Conservation (phyloP, 208 protist species). For the Phytomonas francai region DNA sequence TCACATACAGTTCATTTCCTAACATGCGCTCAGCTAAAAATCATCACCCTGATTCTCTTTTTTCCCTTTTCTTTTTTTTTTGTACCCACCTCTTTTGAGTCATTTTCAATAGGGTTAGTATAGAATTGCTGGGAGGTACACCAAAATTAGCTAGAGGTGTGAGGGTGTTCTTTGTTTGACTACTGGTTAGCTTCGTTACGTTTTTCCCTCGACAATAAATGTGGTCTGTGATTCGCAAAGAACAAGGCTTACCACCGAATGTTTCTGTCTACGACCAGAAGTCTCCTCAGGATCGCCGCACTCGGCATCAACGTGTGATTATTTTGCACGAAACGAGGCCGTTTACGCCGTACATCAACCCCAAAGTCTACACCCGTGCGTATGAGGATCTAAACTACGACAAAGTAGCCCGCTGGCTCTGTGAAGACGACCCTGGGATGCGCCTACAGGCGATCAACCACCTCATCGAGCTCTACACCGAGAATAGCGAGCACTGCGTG, state of each 20-base stretch:
- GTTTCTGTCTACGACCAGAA: conserved; percentile 9
- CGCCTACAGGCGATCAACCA: conserved; percentile 58
- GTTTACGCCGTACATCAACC: conserved; percentile 43
- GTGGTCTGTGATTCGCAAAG: conserved; percentile 67
- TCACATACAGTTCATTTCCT: no score
- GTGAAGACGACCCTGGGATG: conserved; percentile 35
- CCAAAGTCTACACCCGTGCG: conserved; percentile 49
- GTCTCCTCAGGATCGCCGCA: conserved; percentile 13
- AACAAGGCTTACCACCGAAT: conserved; percentile 40
- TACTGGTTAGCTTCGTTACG: no score
- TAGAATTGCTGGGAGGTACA: no score
- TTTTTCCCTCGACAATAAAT: conserved; percentile 16
- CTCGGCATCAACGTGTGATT: conserved; percentile 53
- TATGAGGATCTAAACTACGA: conserved; percentile 58
- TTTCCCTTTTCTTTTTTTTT: neutral
- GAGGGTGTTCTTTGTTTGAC: neutral
- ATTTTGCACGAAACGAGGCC: conserved; percentile 67
- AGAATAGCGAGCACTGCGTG: conserved; percentile 57
- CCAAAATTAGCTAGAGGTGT: no score
- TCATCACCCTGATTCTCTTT: neutral
- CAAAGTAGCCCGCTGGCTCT: conserved; percentile 67
- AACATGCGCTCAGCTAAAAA: neutral
- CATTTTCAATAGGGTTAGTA: no score
- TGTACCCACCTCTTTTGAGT: no score
- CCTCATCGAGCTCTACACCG: conserved; percentile 59